phyloP scores from a whole-genome alignment of 805 yeast species.

The Debaryomyces hansenii region DNA sequence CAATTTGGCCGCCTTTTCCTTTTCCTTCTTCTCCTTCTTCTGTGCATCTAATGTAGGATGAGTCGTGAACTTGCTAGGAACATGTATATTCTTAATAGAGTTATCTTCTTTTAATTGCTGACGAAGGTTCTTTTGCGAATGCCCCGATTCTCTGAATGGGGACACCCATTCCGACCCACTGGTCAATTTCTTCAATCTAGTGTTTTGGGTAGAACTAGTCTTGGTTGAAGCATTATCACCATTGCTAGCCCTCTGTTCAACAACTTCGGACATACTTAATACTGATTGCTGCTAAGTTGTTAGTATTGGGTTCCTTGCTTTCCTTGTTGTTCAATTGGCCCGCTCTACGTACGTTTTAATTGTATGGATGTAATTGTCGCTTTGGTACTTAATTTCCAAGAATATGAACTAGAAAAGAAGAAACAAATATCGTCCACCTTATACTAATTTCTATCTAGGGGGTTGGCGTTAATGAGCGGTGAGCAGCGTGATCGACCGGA shows the following conservation, averaged over 20 bases:
- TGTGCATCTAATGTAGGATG: slow-evolving; percentile 40
- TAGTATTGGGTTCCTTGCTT: too few relatives aligned
- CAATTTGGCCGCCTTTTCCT: slow-evolving; percentile 32
- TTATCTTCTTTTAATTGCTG: slow-evolving; percentile 37
- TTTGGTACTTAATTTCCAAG: too few relatives aligned
- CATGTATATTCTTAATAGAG: slow-evolving; percentile 30
- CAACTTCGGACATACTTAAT: slow-evolving; percentile 17
- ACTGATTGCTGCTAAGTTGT: not conserved
- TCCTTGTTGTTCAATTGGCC: too few relatives aligned
- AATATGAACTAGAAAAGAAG: not conserved
- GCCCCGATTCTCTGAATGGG: slow-evolving; percentile 34
- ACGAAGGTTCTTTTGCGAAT: slow-evolving; percentile 27
- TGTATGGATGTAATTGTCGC: too few relatives aligned
- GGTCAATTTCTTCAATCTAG: slow-evolving; percentile 29
- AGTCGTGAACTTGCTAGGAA: slow-evolving; percentile 40
- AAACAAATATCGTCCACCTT: not conserved
- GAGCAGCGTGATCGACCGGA: slow-evolving; percentile 2
- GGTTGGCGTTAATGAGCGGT: not conserved
- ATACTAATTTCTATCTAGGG: not conserved
- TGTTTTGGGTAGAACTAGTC: slow-evolving; percentile 6
- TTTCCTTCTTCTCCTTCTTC: slow-evolving; percentile 16
- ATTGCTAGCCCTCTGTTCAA: slow-evolving; percentile 9
- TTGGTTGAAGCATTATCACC: slow-evolving; percentile 7
- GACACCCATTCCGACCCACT: slow-evolving; percentile 39
- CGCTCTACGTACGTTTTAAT: too few relatives aligned